A percentile compares a stretch with the other conserved stretches of the same genome.
phyloP scores from a whole-genome alignment of 2,329 filamentous ascomycete genomes.

The Dactylellina cionopaga region DNA sequence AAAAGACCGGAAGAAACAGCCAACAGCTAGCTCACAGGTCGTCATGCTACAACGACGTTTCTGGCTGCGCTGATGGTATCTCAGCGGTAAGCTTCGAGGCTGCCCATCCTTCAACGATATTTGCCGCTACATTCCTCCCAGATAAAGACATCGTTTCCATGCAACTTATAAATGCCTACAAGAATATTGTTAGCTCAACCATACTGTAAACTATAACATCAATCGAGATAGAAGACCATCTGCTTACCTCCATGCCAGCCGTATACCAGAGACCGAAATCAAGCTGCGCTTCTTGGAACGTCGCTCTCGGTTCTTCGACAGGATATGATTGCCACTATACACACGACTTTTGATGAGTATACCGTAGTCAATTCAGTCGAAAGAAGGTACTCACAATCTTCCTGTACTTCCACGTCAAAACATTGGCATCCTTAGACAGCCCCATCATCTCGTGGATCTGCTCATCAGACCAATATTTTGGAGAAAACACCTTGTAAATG shows the following conservation, averaged over 20 bases:
- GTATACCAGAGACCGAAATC: conserved; percentile 76
- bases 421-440: conserved; percentile 55
- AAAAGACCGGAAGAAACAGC: no score
- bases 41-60: conserved; percentile 25
- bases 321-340: conserved; percentile 84
- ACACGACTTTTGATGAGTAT: conserved; percentile 56
- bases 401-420: conserved; percentile 55
- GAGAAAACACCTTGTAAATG: conserved; percentile 75
- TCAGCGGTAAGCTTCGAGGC: conserved; percentile 43
- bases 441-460: conserved; percentile 55
- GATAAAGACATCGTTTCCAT: conserved; percentile 97
- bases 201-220: no score
- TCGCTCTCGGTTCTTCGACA: conserved; percentile 81
- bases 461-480: conserved; percentile 60
- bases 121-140: conserved; percentile 82
- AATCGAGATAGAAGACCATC: background rate
- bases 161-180: conserved; percentile 84
- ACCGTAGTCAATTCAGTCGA: conserved; percentile 49
- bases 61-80: conserved; percentile 14
- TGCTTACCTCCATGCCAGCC: conserved; percentile 63
- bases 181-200: conserved; percentile 62
- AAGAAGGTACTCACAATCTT: conserved; percentile 50
- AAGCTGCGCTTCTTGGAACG: conserved; percentile 82
- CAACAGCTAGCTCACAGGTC: conserved; percentile 22
- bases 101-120: conserved; percentile 73